Percentiles rank a stretch among this genome's conserved stretches.
Evolutionary conservation across 208 protist species (phyloP).

Genomic region (Acanthamoeba lenticulata): DNA sequence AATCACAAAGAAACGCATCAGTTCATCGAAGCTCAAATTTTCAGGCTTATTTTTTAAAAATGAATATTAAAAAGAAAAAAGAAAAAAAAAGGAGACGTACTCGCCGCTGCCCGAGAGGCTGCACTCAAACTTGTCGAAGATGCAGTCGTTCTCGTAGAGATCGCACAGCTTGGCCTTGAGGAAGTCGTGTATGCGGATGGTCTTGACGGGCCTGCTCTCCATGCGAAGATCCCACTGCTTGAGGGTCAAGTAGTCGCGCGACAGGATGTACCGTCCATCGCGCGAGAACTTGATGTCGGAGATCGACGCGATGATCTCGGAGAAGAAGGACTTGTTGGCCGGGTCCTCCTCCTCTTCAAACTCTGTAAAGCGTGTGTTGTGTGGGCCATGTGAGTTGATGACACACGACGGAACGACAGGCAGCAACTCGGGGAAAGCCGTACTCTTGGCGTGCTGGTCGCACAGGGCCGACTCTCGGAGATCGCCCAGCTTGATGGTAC

Average conservation of each 20-base stretch:
- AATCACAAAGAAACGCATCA: not conserved
- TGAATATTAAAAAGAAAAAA: not conserved
- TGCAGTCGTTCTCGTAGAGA: slow-evolving; percentile 93
- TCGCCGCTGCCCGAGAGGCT: slow-evolving; percentile 79
- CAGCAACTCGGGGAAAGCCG: not conserved
- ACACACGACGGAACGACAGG: too few relatives aligned
- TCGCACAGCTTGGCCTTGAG: slow-evolving; percentile 89
- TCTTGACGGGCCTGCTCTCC: slow-evolving; percentile 85
- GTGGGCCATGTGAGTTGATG: too few relatives aligned
- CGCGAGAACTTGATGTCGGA: slow-evolving; percentile 89
- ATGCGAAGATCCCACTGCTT: slow-evolving; percentile 92
- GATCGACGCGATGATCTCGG: slow-evolving; percentile 91
- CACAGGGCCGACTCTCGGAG: slow-evolving; percentile 85
- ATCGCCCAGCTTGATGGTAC: slow-evolving; percentile 88
- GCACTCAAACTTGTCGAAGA: slow-evolving; percentile 95
- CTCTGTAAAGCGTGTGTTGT: too few relatives aligned
- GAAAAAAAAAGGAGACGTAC: not conserved
- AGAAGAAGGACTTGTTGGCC: slow-evolving; percentile 89
- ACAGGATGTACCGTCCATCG: slow-evolving; percentile 89
- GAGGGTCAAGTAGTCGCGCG: slow-evolving; percentile 91
- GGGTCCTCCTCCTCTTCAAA: slow-evolving; percentile 89
- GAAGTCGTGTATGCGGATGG: slow-evolving; percentile 90
- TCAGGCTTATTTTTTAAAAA: too few relatives aligned
- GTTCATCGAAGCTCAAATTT: not conserved
- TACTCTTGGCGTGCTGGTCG: slow-evolving; percentile 83